Percentiles rank a stretch among this genome's conserved stretches.
Conservation (phyloP, 108 stramenopile genomes). For the Asterionellopsis glacialis region DNA sequence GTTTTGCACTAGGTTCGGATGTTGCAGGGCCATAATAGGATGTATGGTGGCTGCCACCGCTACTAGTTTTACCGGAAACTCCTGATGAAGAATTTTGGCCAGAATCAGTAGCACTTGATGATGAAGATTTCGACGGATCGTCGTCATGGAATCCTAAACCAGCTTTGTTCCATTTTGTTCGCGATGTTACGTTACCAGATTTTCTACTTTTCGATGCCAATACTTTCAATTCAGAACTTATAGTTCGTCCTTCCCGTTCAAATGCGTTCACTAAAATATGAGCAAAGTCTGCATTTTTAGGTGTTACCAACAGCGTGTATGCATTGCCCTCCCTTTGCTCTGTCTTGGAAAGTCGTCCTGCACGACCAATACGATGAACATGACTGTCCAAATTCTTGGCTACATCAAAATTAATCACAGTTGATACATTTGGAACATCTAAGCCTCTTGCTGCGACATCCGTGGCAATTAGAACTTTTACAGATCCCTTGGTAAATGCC, state of each 20-base stretch:
- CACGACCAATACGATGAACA: constrained; percentile 96
- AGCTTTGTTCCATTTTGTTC: constrained; percentile 32
- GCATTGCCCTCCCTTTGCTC: constrained; percentile 69
- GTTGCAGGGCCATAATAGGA: too few species aligned
- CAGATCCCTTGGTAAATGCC: constrained; percentile 72
- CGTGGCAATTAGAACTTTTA: constrained; percentile 90
- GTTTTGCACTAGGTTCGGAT: background rate
- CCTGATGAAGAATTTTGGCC: background rate
- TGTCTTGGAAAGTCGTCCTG: constrained; percentile 85
- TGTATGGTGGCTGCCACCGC: background rate
- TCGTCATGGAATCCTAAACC: constrained; percentile 35
- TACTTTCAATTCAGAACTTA: constrained; percentile 39
- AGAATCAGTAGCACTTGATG: background rate
- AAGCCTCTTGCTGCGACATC: constrained; percentile 98
- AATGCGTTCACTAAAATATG: constrained; percentile 51
- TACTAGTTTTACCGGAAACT: background rate
- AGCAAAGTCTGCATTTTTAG: constrained; percentile 73
- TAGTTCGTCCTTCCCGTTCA: constrained; percentile 59
- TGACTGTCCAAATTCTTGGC: constrained; percentile 90
- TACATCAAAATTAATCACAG: constrained; percentile 92
- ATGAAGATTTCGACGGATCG: constrained; percentile 1
- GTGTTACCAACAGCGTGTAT: constrained; percentile 65
- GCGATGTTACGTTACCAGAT: constrained; percentile 15
- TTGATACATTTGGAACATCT: constrained; percentile 89
- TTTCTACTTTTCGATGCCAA: constrained; percentile 37